Base-by-base conservation (phyloP, 2,329 filamentous ascomycete species). In the Tolypocladium album region DNA sequence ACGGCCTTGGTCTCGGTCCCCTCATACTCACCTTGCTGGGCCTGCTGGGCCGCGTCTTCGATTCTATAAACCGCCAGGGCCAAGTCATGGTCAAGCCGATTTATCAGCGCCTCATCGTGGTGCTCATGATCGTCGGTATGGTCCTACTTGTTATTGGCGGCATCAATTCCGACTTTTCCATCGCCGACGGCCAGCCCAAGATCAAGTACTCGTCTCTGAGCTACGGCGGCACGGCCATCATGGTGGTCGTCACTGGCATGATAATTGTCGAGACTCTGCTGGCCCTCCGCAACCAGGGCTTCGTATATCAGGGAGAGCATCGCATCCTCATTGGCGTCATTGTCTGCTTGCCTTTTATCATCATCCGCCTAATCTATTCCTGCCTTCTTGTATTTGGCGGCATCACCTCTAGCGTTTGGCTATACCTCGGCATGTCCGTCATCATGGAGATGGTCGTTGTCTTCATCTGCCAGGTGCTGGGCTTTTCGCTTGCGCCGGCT, bases 241-340 rank as follows among this genome's bases (percentile, higher is more conserved):
- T 74, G 63, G 65, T 73, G 20, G 63, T 76, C 61, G 67, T 79
- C 31, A 59, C 75, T 13, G 77, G 75, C 45, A 67, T 79, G 57
- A 64, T 75, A 9, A 67, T 79, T 62, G 70, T 78, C 60, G 61
- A 76, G 62, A 67, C 72, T 3, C 50, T 78, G 36, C 58, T 81
- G 17, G 70, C 70, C 27, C 59, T 77, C 22, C 68, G 75, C 45
- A 76, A 76, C 64, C 74, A 74, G 42, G 69, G 72, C 58, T 69
- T 66, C 52, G 65, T 76, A 24, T 75, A 74, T 43, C 68, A 82
- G 62, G 74, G 83, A n/a, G 83, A 85, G 68, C 78, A 80, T 62
- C 78, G 80, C 20, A 78, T 86, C 47, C 71, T 86, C 8, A 74
- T 81, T 36, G 71, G 70, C 13, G 70, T 77, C 50, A 58, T 66